Evolutionary conservation across 1,139 yeast species (phyloP).

Genomic region (Yamadazyma pseudoaaseri): DNA sequence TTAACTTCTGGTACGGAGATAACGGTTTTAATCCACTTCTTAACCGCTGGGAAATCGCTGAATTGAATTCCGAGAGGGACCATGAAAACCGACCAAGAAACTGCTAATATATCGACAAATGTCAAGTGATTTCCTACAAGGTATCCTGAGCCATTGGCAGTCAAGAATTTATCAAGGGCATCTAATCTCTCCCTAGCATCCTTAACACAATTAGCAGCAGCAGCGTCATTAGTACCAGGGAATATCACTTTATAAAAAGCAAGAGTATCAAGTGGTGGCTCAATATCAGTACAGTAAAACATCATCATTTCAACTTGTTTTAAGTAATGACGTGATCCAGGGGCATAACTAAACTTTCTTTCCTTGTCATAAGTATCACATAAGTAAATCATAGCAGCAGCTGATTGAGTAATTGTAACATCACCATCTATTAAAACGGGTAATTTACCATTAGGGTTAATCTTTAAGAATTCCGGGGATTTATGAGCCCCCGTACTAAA

Average conservation of each 20-base stretch:
- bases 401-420: slow-evolving; percentile 52
- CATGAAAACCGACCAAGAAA: slow-evolving; percentile 33
- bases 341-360: slow-evolving; percentile 44
- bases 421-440: slow-evolving; percentile 52
- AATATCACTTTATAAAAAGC: slow-evolving; percentile 36
- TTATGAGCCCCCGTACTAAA: slow-evolving; percentile 43
- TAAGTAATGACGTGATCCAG: slow-evolving; percentile 47
- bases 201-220: slow-evolving; percentile 49
- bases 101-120: slow-evolving; percentile 51
- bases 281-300: slow-evolving; percentile 58
- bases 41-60: slow-evolving; percentile 40
- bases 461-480: slow-evolving; percentile 49
- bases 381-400: slow-evolving; percentile 55
- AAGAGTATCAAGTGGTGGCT: slow-evolving; percentile 64
- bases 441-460: slow-evolving; percentile 63
- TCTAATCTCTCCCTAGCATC: slow-evolving; percentile 54
- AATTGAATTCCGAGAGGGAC: slow-evolving; percentile 33
- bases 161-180: slow-evolving; percentile 50
- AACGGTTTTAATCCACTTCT: slow-evolving; percentile 43
- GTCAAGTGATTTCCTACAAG: slow-evolving; percentile 57
- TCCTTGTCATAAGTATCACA: slow-evolving; percentile 58
- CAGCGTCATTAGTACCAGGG: slow-evolving; percentile 51
- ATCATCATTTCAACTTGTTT: slow-evolving; percentile 50
- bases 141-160: slow-evolving; percentile 43
- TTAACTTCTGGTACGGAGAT: slow-evolving; percentile 35